Evolutionary conservation across 78 protist species (phyloP).

Genomic region (Emiliania huxleyi): DNA sequence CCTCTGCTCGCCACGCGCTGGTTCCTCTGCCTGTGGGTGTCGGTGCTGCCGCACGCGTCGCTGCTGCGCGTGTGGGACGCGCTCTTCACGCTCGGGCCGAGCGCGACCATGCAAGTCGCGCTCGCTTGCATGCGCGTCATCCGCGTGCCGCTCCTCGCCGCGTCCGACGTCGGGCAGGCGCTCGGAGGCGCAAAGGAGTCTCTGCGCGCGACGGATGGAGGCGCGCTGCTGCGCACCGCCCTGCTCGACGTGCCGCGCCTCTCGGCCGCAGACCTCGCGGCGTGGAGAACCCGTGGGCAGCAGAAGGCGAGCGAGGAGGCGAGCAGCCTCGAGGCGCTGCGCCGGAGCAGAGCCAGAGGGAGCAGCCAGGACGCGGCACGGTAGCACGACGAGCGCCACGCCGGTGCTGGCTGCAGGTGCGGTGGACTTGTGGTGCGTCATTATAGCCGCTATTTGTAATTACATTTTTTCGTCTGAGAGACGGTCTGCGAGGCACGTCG

Average conservation of each 20-base stretch:
- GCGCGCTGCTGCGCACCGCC: background rate
- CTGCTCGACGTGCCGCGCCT: background rate
- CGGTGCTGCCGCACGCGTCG: background rate
- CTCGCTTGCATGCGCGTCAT: background rate
- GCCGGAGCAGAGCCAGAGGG: no score
- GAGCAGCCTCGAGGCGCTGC: no score
- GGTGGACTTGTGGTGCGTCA: no score
- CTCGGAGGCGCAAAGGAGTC: background rate
- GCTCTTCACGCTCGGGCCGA: background rate
- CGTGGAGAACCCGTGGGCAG: no score
- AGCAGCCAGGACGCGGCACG: no score
- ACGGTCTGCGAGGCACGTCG: no score
- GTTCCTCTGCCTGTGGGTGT: background rate
- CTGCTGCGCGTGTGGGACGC: background rate
- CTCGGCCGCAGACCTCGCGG: no score
- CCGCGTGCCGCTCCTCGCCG: background rate
- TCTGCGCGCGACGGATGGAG: background rate
- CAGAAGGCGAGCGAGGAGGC: no score
- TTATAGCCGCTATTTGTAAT: no score
- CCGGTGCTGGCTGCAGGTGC: no score
- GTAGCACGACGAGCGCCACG: no score
- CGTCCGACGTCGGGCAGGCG: background rate
- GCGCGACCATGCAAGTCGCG: conserved; percentile 1
- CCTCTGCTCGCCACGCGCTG: background rate
- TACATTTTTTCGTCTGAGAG: no score